Percentiles rank a stretch among this genome's conserved stretches.
phyloP scores from a whole-genome alignment of 352 stramenopile species.

The Phytophthora tentaculata region DNA sequence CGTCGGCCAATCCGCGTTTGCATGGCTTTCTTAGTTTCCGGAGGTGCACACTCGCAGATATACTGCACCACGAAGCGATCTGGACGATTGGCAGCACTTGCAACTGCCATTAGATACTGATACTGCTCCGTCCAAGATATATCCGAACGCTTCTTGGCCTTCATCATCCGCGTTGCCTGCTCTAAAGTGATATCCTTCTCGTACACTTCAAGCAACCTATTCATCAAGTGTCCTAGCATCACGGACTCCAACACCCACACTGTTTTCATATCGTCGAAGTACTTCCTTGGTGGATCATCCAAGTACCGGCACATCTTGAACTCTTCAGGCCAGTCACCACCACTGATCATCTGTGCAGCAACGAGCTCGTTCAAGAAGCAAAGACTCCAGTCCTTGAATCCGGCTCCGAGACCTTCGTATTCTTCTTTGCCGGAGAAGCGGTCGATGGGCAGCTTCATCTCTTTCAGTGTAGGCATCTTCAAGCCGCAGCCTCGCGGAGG shows the following conservation, averaged over 20 bases:
- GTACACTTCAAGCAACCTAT: slow-evolving; percentile 7
- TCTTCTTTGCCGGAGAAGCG: not conserved
- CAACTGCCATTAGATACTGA: not conserved
- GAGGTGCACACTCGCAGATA: not conserved
- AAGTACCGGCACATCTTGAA: not conserved
- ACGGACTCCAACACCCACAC: not conserved
- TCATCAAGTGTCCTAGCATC: slow-evolving; percentile 1
- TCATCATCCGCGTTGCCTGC: not conserved
- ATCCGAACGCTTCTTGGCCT: not conserved
- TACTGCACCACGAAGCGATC: slow-evolving; percentile 2
- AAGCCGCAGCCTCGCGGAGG: not conserved
- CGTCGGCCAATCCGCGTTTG: not conserved
- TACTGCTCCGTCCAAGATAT: slow-evolving; percentile 8
- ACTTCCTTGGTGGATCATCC: not conserved
- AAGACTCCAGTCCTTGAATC: slow-evolving; percentile 3
- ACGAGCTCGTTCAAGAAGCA: not conserved
- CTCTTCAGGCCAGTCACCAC: not conserved
- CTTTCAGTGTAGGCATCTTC: not conserved
- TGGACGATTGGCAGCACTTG: not conserved
- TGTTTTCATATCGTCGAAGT: slow-evolving; percentile 5
- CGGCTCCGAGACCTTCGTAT: not conserved
- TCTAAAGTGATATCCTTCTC: slow-evolving; percentile 2
- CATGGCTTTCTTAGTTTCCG: not conserved
- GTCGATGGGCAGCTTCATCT: slow-evolving; percentile 1
- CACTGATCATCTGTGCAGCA: slow-evolving; percentile 1